Conservation (phyloP, 2,329 filamentous ascomycete genomes). For the Aspergillus pseudoviridinutans region DNA sequence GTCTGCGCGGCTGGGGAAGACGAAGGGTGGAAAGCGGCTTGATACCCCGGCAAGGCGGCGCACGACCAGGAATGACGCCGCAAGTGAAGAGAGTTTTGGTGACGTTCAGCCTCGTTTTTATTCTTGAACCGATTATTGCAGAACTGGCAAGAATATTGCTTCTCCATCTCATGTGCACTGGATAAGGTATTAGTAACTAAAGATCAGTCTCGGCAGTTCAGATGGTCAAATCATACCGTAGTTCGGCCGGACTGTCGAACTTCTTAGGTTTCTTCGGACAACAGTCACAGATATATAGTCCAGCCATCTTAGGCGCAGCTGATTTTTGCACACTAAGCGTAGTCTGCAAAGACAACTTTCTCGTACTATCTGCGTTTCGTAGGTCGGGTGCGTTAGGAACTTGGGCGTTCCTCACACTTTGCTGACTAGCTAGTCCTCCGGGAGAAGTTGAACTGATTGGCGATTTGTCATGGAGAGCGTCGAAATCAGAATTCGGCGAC, state of each 20-base stretch:
- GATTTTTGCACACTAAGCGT: slow-evolving; percentile 31
- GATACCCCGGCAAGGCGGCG: slow-evolving; percentile 70
- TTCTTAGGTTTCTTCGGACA: slow-evolving; percentile 97
- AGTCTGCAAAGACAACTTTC: slow-evolving; percentile 47
- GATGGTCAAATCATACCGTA: slow-evolving; percentile 61
- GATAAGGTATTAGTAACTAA: background rate
- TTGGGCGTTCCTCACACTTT: slow-evolving; percentile 33
- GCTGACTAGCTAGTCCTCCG: slow-evolving; percentile 35
- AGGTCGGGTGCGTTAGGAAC: slow-evolving; percentile 37
- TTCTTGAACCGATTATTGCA: slow-evolving; percentile 98
- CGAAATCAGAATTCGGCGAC: slow-evolving; percentile 55
- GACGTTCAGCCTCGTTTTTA: slow-evolving; percentile 95
- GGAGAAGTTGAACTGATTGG: slow-evolving; percentile 47
- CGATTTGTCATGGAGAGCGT: slow-evolving; percentile 51
- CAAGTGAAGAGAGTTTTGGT: slow-evolving; percentile 92
- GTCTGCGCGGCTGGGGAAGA: slow-evolving; percentile 43
- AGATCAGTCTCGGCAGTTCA: background rate
- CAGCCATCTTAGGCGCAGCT: slow-evolving; percentile 47
- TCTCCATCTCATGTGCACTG: slow-evolving; percentile 87
- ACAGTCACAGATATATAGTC: slow-evolving; percentile 77
- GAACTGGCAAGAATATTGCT: slow-evolving; percentile 90
- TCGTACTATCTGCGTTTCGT: slow-evolving; percentile 34
- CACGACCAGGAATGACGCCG: slow-evolving; percentile 96
- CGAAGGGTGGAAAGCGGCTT: slow-evolving; percentile 83
- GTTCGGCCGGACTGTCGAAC: slow-evolving; percentile 77